Conservation (phyloP, 2,329 filamentous ascomycete species). For the Phaeosphaeria sp. region DNA sequence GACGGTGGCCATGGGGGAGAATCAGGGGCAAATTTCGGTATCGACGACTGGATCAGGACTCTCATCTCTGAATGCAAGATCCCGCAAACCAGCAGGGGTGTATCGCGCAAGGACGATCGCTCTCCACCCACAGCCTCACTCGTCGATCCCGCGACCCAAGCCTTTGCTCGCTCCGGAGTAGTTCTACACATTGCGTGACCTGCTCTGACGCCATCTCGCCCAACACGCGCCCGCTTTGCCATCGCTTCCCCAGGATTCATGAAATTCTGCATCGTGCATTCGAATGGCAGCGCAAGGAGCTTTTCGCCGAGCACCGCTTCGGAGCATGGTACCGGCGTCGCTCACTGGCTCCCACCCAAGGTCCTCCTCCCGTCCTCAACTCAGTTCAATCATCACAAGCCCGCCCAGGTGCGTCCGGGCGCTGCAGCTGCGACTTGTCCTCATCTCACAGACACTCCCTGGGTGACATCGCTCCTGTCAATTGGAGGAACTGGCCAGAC, state of each 20-base stretch:
- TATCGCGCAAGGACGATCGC: slow-evolving; percentile 36
- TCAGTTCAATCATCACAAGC: not conserved
- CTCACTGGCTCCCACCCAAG: not conserved
- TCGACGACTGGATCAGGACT: slow-evolving; percentile 33
- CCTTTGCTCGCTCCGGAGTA: not conserved
- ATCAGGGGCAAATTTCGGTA: slow-evolving; percentile 39
- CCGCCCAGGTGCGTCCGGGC: not conserved
- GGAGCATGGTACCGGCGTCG: not conserved
- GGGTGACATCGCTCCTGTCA: not conserved
- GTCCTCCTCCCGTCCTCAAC: not conserved
- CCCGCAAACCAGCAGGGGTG: slow-evolving; percentile 31
- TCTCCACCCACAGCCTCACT: slow-evolving; percentile 45
- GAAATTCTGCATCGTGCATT: not conserved
- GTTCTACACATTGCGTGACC: slow-evolving; percentile 1
- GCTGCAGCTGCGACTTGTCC: not conserved
- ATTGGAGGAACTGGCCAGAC: slow-evolving; percentile 5
- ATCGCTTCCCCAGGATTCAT: not conserved
- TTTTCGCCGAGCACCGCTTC: not conserved
- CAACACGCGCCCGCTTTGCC: slow-evolving; percentile 1
- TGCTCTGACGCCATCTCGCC: slow-evolving; percentile 6
- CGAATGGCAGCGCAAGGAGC: not conserved
- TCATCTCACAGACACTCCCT: slow-evolving; percentile 10
- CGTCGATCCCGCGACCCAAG: slow-evolving; percentile 35
- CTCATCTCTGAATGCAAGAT: slow-evolving; percentile 40
- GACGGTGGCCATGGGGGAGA: slow-evolving; percentile 8